Evolutionary conservation across 768 basidiomycete genomes (phyloP).

Genomic region (Leccinum rimulosum): DNA sequence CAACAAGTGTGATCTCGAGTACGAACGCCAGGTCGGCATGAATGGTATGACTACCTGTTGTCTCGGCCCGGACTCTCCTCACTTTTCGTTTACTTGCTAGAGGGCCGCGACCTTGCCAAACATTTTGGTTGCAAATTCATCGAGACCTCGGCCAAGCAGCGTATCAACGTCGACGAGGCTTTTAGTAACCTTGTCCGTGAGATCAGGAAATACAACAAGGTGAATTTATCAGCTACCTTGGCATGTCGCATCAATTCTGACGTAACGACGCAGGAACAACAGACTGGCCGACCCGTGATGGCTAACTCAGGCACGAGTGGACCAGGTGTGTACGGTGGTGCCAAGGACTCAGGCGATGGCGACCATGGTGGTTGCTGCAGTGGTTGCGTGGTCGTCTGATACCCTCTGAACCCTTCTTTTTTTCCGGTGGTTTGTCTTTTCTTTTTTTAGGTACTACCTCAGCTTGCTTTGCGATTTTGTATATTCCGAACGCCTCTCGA

Average conservation of each 20-base stretch:
- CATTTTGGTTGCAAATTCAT: conserved; percentile 93
- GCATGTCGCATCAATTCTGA: conserved; percentile 8
- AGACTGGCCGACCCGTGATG: conserved; percentile 68
- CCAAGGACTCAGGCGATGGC: conserved; percentile 49
- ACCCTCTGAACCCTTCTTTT: not conserved
- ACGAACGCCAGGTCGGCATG: conserved; percentile 93
- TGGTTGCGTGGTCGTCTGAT: conserved; percentile 60
- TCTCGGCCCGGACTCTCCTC: not conserved
- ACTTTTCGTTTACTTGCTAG: conserved; percentile 39
- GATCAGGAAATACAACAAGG: conserved; percentile 93
- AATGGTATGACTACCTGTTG: conserved; percentile 56
- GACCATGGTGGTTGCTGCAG: conserved; percentile 61
- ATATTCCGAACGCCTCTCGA: conserved; percentile 7
- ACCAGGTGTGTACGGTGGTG: conserved; percentile 47
- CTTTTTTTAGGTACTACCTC: conserved; percentile 2
- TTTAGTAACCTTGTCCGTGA: conserved; percentile 92
- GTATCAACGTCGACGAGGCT: conserved; percentile 96
- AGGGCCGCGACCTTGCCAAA: conserved; percentile 96
- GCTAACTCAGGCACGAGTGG: conserved; percentile 41
- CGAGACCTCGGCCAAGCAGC: conserved; percentile 94
- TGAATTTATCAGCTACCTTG: conserved; percentile 29
- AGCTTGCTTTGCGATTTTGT: conserved; percentile 15
- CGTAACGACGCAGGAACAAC: conserved; percentile 55
- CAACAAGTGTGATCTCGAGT: conserved; percentile 97
- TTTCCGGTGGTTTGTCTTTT: conserved; percentile 10